Percentiles rank a stretch among this genome's conserved stretches.
These are phyloP conservation scores for Sparassis latifolia DNA, from an alignment of 1,284 basidiomycete species.

Conservation along the genomic window DNA sequence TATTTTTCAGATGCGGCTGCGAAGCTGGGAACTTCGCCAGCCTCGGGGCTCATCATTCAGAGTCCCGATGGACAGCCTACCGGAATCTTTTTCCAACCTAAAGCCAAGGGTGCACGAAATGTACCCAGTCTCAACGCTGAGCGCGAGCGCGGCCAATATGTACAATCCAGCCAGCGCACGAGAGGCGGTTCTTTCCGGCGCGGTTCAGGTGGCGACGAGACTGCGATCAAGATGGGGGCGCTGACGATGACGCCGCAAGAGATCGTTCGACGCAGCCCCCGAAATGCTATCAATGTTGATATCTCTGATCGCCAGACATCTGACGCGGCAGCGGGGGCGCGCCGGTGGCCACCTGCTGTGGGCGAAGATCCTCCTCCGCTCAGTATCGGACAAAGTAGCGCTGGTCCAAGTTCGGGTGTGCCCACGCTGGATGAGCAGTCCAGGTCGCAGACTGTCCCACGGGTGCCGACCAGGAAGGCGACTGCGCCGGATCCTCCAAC, in stretches of 20 bases:
- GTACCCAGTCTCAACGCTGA: constrained; percentile 19
- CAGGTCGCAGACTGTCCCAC: constrained; percentile 2
- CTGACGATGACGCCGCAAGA: constrained; percentile 2
- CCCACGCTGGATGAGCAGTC: constrained; percentile 1
- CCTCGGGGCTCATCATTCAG: constrained; percentile 86
- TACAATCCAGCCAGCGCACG: constrained; percentile 1
- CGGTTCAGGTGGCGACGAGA: constrained; percentile 12
- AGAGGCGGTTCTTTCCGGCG: constrained; percentile 16
- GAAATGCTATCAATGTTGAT: background rate
- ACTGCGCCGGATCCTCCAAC: constrained; percentile 16
- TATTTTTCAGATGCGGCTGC: constrained; percentile 81
- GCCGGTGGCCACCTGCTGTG: constrained; percentile 6
- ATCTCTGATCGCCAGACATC: background rate
- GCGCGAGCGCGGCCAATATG: background rate
- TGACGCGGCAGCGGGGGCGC: constrained; percentile 6
- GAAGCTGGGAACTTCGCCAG: constrained; percentile 70
- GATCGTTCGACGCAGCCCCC: constrained; percentile 8
- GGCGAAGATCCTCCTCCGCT: background rate
- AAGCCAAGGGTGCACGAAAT: constrained; percentile 34
- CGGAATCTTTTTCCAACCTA: constrained; percentile 93
- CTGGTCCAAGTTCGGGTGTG: background rate
- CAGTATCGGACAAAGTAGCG: too few species aligned
- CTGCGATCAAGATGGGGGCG: too few species aligned
- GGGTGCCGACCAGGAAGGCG: constrained; percentile 5
- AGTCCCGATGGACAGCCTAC: constrained; percentile 89